Conservation (phyloP, 768 basidiomycete species). For the Trametes sanguinea region DNA sequence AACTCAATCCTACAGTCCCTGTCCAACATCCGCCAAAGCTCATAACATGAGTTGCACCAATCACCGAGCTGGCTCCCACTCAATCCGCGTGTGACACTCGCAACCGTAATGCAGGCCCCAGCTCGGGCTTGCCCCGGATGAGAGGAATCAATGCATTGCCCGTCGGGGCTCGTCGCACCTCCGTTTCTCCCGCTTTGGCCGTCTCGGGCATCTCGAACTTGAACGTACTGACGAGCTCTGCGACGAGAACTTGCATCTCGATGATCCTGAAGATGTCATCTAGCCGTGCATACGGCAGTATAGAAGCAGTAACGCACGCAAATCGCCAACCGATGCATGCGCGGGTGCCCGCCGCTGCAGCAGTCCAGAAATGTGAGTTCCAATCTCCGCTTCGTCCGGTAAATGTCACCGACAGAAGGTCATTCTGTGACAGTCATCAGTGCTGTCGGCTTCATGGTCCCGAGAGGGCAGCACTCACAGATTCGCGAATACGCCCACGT, state of each 20-base stretch:
- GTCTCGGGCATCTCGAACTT: constrained; percentile 32
- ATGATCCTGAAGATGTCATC: constrained; percentile 18
- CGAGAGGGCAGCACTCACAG: constrained; percentile 4
- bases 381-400: too few species aligned
- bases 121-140: constrained; percentile 30
- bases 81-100: constrained; percentile 20
- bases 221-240: constrained; percentile 38
- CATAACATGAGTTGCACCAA: too few species aligned
- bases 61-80: background rate
- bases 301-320: constrained; percentile 3
- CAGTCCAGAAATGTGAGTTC: too few species aligned
- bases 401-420: constrained; percentile 8
- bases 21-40: too few species aligned
- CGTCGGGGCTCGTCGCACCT: constrained; percentile 32
- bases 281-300: background rate
- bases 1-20: too few species aligned
- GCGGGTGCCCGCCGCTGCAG: constrained; percentile 15
- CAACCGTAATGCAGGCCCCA: constrained; percentile 35
- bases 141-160: constrained; percentile 35
- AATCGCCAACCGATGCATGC: constrained; percentile 25
- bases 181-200: constrained; percentile 17
- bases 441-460: too few species aligned
- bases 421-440: constrained; percentile 1
- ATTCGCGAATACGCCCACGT: constrained; percentile 22
- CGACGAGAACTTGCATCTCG: constrained; percentile 36